Base-by-base conservation (phyloP, 192 early-diverging fungal genomes). In the Globomyces pollinis-pini region DNA sequence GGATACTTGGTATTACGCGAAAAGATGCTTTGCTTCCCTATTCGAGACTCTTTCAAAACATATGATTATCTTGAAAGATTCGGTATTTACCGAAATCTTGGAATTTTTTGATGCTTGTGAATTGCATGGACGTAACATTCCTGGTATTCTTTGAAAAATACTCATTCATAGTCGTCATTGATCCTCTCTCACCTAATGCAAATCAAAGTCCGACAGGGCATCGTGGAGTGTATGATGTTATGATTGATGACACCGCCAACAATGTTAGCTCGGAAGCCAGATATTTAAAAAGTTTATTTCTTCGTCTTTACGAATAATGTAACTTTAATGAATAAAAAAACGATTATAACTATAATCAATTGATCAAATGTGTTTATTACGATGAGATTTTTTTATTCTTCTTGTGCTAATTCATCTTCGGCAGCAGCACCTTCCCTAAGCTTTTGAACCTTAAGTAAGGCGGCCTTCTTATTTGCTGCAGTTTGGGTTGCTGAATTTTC, bases 391-490 rank as follows among this genome's bases (percentile, higher is more conserved):
- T n/a, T n/a, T n/a, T n/a, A n/a, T n/a, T n/a, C n/a, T n/a, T n/a
- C n/a, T n/a, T n/a, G n/a, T n/a, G n/a, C n/a, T n/a, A n/a, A n/a
- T n/a, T n/a, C n/a, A n/a, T 18, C 45, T 20, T 47, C 11, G 15
- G 45, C 55, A 51, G 50, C 50, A 9, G n/a, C 16, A 11, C 39
- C 15, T 29, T 39, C 55, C 16, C 30, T 12, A n/a, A 57, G 23
- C 41, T 57, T 57, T 26, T 57, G 34, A 36, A 95, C 86, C 75
- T 86, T 86, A 50, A 82, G 88, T 70, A 93, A 84, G 42, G 89
- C 94, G 68, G 85, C 85, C 58, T 75, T 81, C 81, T 88, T 93
- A 77, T 94, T 94, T 67, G 87, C 86, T 6, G 69, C 81, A 50
- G 92, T 94, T 13, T 78, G 79, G 54, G 74, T 78, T 43, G 77